A percentile compares a stretch with the other conserved stretches of the same genome.
phyloP scores from a whole-genome alignment of 129 eudicot genomes.

The Flaveria trinervia region DNA sequence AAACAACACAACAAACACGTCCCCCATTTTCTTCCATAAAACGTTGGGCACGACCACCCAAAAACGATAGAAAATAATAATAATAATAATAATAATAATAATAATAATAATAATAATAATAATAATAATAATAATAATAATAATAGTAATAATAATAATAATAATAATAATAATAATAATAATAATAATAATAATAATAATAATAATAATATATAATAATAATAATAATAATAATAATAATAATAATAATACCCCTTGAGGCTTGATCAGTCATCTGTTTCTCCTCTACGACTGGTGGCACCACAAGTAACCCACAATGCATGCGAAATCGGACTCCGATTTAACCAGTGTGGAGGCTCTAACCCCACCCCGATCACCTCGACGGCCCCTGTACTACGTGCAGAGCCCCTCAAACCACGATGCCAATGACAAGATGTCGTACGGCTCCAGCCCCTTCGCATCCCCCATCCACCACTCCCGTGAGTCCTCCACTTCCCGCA shows the following conservation, averaged over 20 bases:
- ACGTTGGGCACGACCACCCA: neutral
- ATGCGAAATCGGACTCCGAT: conserved; percentile 84
- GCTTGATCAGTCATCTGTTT: no score
- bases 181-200: no score
- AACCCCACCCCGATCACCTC: conserved; percentile 76
- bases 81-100: no score
- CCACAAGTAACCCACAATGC: conserved; percentile 40
- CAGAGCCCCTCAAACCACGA: conserved; percentile 84
- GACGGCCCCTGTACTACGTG: conserved; percentile 85
- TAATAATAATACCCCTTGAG: no score
- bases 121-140: no score
- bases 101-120: no score
- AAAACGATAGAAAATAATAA: neutral
- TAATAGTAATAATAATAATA: no score
- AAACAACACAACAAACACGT: conserved; percentile 17
- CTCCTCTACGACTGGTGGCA: no score
- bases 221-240: no score
- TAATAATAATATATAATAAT: no score
- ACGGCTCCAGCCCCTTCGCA: conserved; percentile 68
- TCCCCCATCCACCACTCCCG: conserved; percentile 94
- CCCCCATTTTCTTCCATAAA: conserved; percentile 33
- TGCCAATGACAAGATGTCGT: conserved; percentile 76
- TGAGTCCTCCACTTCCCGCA: conserved; percentile 78
- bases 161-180: no score
- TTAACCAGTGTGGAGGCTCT: conserved; percentile 73